Base-by-base conservation (phyloP, 2,329 filamentous ascomycete species). In the Exophiala sp. region DNA sequence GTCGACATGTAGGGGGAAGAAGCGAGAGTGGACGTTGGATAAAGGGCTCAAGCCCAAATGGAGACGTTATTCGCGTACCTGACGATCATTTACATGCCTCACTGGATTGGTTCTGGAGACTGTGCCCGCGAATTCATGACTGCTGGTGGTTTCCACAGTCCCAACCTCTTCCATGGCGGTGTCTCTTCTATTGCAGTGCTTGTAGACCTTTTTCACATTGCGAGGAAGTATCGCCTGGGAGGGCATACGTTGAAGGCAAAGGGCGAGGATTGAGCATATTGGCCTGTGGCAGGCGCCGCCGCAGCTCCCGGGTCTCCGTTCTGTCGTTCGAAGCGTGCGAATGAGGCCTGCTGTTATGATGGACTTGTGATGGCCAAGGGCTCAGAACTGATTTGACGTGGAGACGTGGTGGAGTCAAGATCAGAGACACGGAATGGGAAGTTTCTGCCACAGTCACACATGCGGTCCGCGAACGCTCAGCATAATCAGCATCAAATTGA, bases 41-140 rank as follows among this genome's bases (percentile, higher is more conserved):
- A 16, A 16, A 39, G 30, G 11, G 30, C 30, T n/a, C 10, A n/a
- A n/a, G 14, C 14, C 9, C 11, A 34, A 13, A 34, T 37, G 34
- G 34, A 37, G 34, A 37, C 24, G 30, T 16, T 30, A 14, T 27
- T 53, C 51, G 51, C 51, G 53, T 56, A 56, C 53, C 53, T 56
- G 53, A 43, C 53, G 53, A 56, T 56, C 53, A 38, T 30, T 40
- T 42, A 23, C 35, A 46, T 50, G 50, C 35, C 40, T n/a, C 27
- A 27, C 42, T 43, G 40, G 27, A 55, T 56, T 56, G 49, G 53
- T 42, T 43, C 43, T 34, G 35, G 23, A 37, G 46, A 50, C 52
- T 55, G 53, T 38, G 43, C 42, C 37, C 9, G 11, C 37, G 42
- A 52, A 43, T 22, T 23, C 22, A 38, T 40, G 46, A 43, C 51